phyloP scores from a whole-genome alignment of 2,329 filamentous ascomycete genomes.

The Pestalotiopsis sp. region DNA sequence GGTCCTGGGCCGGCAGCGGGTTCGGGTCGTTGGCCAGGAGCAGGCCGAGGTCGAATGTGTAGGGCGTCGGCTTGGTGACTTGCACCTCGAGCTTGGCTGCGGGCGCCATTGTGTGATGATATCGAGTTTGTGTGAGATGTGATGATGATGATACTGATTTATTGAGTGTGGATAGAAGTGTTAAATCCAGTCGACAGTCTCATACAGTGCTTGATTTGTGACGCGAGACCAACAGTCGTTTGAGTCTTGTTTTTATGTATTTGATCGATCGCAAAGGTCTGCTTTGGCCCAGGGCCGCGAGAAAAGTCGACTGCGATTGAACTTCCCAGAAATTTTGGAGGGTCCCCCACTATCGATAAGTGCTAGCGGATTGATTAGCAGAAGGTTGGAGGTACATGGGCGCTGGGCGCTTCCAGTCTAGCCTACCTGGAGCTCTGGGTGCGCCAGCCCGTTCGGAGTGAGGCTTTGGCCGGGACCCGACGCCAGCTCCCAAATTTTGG shows the following conservation, averaged over 20 bases:
- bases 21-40: slow-evolving; percentile 70
- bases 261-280: background rate
- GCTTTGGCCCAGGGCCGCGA: background rate
- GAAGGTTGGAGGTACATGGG: background rate
- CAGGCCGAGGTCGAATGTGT: slow-evolving; percentile 79
- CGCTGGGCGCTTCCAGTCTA: background rate
- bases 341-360: slow-evolving; percentile 18
- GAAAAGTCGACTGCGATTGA: slow-evolving; percentile 4
- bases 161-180: background rate
- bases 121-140: background rate
- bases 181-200: background rate
- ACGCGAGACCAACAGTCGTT: background rate
- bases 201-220: background rate
- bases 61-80: slow-evolving; percentile 82
- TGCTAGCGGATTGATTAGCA: background rate
- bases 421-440: background rate
- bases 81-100: slow-evolving; percentile 59
- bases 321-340: slow-evolving; percentile 11
- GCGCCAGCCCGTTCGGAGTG: background rate
- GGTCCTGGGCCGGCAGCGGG: slow-evolving; percentile 47
- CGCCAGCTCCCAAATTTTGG: slow-evolving; percentile 11
- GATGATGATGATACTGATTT: background rate
- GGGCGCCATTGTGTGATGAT: slow-evolving; percentile 15
- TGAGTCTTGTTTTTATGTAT: background rate
- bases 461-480: slow-evolving; percentile 9